phyloP scores from a whole-genome alignment of 331 rosid species.

The Acacia pycnantha region DNA sequence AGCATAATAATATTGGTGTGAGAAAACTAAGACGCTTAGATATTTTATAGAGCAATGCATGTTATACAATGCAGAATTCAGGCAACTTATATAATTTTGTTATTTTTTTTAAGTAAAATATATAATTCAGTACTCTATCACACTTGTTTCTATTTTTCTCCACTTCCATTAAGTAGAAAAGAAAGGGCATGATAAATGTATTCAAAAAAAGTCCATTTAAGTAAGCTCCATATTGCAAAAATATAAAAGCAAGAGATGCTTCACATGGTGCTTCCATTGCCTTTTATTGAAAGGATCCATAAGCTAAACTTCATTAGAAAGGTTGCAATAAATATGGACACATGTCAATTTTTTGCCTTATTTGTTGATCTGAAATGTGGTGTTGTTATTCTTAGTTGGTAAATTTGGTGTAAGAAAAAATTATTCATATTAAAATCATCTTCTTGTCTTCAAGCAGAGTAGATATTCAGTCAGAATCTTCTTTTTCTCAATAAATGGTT shows the following conservation, averaged over 20 bases:
- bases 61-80: neutral
- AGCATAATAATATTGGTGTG: too few species aligned
- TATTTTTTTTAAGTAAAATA: too few species aligned
- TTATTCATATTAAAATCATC: constrained; percentile 17
- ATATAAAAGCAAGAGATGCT: neutral
- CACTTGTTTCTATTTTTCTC: neutral
- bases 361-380: neutral
- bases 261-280: constrained; percentile 11
- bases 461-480: constrained; percentile 13
- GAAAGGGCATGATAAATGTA: neutral
- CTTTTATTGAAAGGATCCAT: constrained; percentile 24
- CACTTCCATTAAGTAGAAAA: neutral
- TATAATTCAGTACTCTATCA: neutral
- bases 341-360: neutral
- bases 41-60: neutral
- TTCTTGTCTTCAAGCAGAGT: constrained; percentile 32
- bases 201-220: neutral
- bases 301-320: constrained; percentile 2
- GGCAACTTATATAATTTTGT: neutral
- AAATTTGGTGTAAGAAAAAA: constrained; percentile 16
- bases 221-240: neutral
- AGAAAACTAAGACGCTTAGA: too few species aligned
- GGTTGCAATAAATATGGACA: neutral
- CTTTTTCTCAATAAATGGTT: constrained; percentile 14
- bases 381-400: constrained; percentile 10